Conservation (phyloP, 441 rosid genomes). For the Manihot esculenta region DNA sequence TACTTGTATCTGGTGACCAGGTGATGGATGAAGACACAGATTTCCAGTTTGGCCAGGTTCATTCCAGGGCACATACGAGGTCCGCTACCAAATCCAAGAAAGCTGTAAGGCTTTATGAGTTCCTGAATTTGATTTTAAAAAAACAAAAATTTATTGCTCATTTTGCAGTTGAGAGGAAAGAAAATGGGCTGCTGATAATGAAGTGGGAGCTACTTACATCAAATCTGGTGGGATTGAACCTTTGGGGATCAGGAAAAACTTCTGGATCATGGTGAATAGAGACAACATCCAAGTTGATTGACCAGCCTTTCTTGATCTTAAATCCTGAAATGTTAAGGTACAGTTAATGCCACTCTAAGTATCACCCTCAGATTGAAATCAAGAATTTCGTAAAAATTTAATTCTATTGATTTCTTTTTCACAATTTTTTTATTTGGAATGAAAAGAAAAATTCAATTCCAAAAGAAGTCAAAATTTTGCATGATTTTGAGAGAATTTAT, state of each 20-base stretch:
- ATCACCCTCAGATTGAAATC: too few relatives aligned
- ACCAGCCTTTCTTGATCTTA: conserved; percentile 59
- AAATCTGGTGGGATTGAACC: conserved; percentile 53
- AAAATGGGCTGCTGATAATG: neutral
- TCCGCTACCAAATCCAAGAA: conserved; percentile 67
- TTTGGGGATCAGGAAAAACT: conserved; percentile 44
- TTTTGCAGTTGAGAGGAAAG: conserved; percentile 1
- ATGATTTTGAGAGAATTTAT: too few relatives aligned
- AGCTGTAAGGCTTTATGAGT: conserved; percentile 47
- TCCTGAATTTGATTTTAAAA: conserved; percentile 35
- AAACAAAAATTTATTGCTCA: neutral
- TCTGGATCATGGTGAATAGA: conserved; percentile 61
- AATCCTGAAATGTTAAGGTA: conserved; percentile 35
- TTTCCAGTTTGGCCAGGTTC: conserved; percentile 64
- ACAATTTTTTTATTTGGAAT: too few relatives aligned
- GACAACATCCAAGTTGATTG: conserved; percentile 65
- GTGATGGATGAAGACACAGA: conserved; percentile 60
- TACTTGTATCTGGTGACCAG: conserved; percentile 60
- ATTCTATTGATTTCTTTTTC: too few relatives aligned
- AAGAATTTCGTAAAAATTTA: too few relatives aligned
- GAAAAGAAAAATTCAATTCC: too few relatives aligned
- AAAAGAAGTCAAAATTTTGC: too few relatives aligned
- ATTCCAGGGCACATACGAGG: conserved; percentile 69
- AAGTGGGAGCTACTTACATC: conserved; percentile 33
- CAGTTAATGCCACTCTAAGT: neutral